Evolutionary conservation across 352 stramenopile species (phyloP), one percentile per base, ranked within the genome.

Genomic region (Globisporangium canariense): DNA sequence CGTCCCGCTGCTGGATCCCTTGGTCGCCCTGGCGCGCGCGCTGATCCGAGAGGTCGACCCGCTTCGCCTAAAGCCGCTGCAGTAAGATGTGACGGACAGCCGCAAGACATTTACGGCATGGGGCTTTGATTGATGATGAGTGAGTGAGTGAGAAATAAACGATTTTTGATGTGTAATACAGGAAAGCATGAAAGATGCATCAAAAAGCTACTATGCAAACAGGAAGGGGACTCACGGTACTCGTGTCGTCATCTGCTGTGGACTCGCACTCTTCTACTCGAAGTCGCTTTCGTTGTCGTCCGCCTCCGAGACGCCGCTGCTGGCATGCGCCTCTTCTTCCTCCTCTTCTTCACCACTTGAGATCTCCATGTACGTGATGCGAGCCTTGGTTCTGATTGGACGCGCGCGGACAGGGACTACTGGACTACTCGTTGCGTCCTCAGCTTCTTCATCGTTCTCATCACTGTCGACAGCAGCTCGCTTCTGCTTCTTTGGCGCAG

Each of bases 281-380:
- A 81, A 89, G 56, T 91, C 84, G 56, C 78, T 89, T 57, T 86
- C 81, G 9, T 86, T 77, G 38, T 74, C 78, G n/a, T 76, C 74
- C 11, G 69, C 72, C 46, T 80, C 72, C 16, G 70, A 77, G 45
- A 87, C 70, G 11, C 83, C 81, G 50, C 80, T 49, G 7, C 43
- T 88, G 32, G 64, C 78, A 4, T 89, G 79, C 38, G 79, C 71
- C 5, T 67, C 60, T 1, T 78, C 65, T 6, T 76, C 68, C 1
- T 79, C 64, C 0, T 67, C 58, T 3, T 67, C 70, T 0, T 77
- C 81, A n/a, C 83, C 79, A 34, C 81, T 91, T 13, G 75, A 84
- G 14, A 79, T 66, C 25, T 77, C 73, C 4, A 71, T 74, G 69
- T 90, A 92, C 0, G 74, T 71, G 58, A 89, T 83, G 34, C 67